Evolutionary conservation across 2,329 filamentous ascomycete genomes (phyloP), one percentile per base, ranked within the genome.

Genomic region (Xylaria sp.): DNA sequence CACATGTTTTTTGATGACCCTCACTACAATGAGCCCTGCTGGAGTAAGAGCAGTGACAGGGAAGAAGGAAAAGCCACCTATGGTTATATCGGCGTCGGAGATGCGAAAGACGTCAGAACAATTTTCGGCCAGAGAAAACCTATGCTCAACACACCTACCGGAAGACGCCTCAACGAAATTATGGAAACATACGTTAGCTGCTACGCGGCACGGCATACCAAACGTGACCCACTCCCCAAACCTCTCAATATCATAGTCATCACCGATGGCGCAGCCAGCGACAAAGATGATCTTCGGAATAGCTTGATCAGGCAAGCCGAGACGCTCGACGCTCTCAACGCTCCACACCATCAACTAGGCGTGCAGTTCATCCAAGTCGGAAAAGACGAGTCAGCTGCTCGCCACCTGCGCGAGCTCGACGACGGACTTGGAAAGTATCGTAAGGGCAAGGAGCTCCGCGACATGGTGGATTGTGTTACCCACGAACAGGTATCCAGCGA

Each of bases 341-440:
- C 92, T 0, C 87, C 89, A 3, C 83, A 88, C 0, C 90, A 90
- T 81, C 95, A 98, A 78, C 81, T 97, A 8, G 94, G 94, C 33
- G 87, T 98, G 58, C 94, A 98, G 75, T 98, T 98, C 80, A 96
- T 98, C 81, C 94, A 97, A 77, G 90, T 98, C 44, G 94, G 95
- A 58, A 83, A 85, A 51, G 91, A 96, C 68, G 72, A 78, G 0
- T 79, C 76, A 0, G 94, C 93, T 0, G 81, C 82, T 1, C 76
- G 81, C 67, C 87, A 89, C 57, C 80, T 98, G 38, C 79, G 84
- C 68, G 82, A 88, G 47, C 81, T 98, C 7, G 94, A 98, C 72
- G 91, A 97, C 73, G 27, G 43, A 7, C 40, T 65, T 1, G 54
- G 43, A 7, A 56, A 53, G 4, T 40, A 57, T 11, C 40, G 47